phyloP scores from a whole-genome alignment of 2,329 filamentous ascomycete genomes.

The Hypoxylon sp. region DNA sequence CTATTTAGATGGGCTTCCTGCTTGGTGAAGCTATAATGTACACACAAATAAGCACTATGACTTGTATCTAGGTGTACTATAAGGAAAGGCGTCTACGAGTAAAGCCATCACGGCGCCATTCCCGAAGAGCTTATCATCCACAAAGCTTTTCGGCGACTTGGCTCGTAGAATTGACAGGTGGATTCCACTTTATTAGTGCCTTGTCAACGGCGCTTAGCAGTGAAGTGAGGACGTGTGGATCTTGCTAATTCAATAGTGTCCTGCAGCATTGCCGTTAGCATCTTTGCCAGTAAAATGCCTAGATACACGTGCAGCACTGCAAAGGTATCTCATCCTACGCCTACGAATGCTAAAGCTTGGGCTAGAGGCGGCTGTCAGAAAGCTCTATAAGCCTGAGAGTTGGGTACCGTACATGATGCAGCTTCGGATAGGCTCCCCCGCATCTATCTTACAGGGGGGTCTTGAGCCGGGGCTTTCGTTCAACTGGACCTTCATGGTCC shows the following conservation, averaged over 20 bases:
- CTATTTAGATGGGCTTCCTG: conserved; percentile 7
- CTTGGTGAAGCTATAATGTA: conserved; percentile 22
- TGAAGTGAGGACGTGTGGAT: conserved; percentile 16
- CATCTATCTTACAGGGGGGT: conserved; percentile 30
- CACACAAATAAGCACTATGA: conserved; percentile 1
- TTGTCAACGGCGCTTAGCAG: conserved; percentile 14
- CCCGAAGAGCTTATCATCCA: conserved; percentile 3
- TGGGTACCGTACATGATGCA: conserved; percentile 23
- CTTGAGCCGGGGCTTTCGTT: conserved; percentile 25
- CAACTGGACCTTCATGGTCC: conserved; percentile 35
- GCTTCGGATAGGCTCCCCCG: conserved; percentile 33
- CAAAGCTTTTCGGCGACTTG: background rate
- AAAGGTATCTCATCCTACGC: conserved; percentile 17
- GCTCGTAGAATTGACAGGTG: conserved; percentile 31
- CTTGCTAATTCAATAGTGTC: conserved; percentile 22
- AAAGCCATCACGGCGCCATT: conserved; percentile 18
- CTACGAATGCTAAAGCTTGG: conserved; percentile 14
- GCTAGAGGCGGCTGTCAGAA: conserved; percentile 26
- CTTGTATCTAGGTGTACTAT: conserved; percentile 18
- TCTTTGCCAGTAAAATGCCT: conserved; percentile 13
- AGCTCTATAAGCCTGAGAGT: conserved; percentile 19
- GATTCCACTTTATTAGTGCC: conserved; percentile 16
- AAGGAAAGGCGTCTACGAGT: conserved; percentile 14
- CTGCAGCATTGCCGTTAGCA: conserved; percentile 31
- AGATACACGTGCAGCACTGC: conserved; percentile 11